Evolutionary conservation across 768 basidiomycete species (phyloP).

Genomic region (Coprinellus aureogranulatus): DNA sequence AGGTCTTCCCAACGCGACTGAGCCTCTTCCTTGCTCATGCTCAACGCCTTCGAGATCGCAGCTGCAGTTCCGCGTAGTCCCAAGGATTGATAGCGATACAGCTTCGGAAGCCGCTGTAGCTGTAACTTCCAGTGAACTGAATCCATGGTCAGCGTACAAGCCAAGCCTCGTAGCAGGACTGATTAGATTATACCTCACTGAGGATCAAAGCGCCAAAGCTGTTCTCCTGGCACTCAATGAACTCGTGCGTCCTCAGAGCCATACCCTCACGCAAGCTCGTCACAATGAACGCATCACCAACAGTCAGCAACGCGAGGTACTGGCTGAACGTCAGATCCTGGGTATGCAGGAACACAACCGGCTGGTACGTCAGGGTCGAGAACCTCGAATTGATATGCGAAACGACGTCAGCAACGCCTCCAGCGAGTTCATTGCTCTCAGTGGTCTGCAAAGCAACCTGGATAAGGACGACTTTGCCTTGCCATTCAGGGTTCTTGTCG

Average conservation of each 20-base stretch:
- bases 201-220: constrained; percentile 68
- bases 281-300: constrained; percentile 83
- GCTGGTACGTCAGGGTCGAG: constrained; percentile 84
- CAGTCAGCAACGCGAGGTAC: constrained; percentile 76
- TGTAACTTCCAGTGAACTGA: constrained; percentile 84
- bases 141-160: constrained; percentile 1
- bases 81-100: constrained; percentile 87
- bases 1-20: constrained; percentile 78
- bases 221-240: constrained; percentile 80
- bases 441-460: constrained; percentile 87
- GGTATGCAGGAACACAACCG: constrained; percentile 80
- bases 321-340: constrained; percentile 83
- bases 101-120: constrained; percentile 81
- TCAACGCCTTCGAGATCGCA: constrained; percentile 73
- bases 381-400: constrained; percentile 80
- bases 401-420: constrained; percentile 71
- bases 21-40: constrained; percentile 75
- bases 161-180: neutral
- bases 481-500: constrained; percentile 72
- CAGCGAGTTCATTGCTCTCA: constrained; percentile 69
- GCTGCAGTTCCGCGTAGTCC: constrained; percentile 80
- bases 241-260: constrained; percentile 81
- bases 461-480: constrained; percentile 78
- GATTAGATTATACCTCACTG: constrained; percentile 70
- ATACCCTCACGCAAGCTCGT: constrained; percentile 86